Percentiles rank a stretch among this genome's conserved stretches.
Conservation (phyloP, 371 early-diverging fungal species). For the Mucor sp. region DNA sequence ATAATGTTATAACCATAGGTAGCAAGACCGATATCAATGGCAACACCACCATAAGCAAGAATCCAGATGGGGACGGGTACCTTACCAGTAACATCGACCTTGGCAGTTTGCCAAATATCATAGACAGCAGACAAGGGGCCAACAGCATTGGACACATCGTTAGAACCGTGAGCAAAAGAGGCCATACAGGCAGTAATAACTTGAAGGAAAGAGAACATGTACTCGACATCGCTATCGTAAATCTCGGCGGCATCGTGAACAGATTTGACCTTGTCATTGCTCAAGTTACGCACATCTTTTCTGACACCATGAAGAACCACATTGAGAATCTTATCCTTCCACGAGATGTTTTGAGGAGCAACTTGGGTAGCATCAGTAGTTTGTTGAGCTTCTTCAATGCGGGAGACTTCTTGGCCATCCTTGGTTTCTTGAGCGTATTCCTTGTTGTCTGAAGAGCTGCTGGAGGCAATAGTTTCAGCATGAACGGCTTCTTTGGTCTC, state of each 20-base stretch:
- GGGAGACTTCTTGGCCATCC: slow-evolving; percentile 4
- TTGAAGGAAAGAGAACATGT: slow-evolving; percentile 84
- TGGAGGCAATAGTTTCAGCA: slow-evolving; percentile 4
- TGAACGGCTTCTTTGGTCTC: slow-evolving; percentile 3
- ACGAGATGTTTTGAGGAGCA: not conserved
- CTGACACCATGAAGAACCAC: slow-evolving; percentile 49
- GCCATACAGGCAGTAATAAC: slow-evolving; percentile 81
- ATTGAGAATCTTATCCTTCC: slow-evolving; percentile 19
- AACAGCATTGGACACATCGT: slow-evolving; percentile 89
- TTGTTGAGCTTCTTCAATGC: slow-evolving; percentile 2
- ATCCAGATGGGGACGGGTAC: slow-evolving; percentile 76
- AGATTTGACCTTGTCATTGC: slow-evolving; percentile 40
- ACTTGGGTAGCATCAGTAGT: not conserved
- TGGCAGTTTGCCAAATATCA: slow-evolving; percentile 68
- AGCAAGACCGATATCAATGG: slow-evolving; percentile 80
- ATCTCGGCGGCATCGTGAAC: slow-evolving; percentile 66
- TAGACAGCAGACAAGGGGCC: slow-evolving; percentile 76
- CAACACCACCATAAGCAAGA: slow-evolving; percentile 74
- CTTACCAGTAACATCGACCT: slow-evolving; percentile 52
- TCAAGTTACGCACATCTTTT: slow-evolving; percentile 61
- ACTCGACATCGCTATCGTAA: slow-evolving; percentile 81
- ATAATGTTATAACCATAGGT: slow-evolving; percentile 75
- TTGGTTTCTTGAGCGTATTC: slow-evolving; percentile 15
- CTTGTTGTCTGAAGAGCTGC: slow-evolving; percentile 6
- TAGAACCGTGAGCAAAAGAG: slow-evolving; percentile 89